Conservation (phyloP, 345 rosid genomes). For the Eucalyptus caleyi region DNA sequence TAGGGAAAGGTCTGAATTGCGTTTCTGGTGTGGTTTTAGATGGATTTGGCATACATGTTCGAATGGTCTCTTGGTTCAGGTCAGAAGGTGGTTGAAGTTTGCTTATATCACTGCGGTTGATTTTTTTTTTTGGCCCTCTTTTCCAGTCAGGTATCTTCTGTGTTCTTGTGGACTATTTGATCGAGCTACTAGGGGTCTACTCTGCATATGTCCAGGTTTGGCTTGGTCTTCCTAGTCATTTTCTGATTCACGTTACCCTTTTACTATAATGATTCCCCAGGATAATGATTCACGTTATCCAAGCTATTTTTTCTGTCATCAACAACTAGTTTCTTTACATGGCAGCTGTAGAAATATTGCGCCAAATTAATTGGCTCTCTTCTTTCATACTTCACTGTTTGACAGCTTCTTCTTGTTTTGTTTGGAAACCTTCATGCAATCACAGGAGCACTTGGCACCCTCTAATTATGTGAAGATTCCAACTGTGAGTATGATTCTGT, state of each 20-base stretch:
- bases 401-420: neutral
- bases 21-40: neutral
- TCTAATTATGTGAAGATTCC: conserved; percentile 72
- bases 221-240: neutral
- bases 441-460: conserved; percentile 94
- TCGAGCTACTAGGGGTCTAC: conserved; percentile 41
- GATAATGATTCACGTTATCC: too few relatives aligned
- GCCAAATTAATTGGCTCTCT: neutral
- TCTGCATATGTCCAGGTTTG: conserved; percentile 61
- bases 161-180: conserved; percentile 46
- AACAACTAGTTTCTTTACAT: neutral
- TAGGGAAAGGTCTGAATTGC: neutral
- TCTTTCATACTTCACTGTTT: neutral
- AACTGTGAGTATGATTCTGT: conserved; percentile 31
- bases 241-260: neutral
- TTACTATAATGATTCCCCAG: neutral
- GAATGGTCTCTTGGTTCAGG: neutral
- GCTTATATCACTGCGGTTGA: neutral
- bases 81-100: neutral
- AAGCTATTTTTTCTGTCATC: neutral
- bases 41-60: neutral
- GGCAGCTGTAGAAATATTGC: neutral
- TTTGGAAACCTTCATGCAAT: neutral
- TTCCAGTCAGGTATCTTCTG: conserved; percentile 48
- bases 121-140: neutral